A percentile compares a stretch with the other conserved stretches of the same genome.
Evolutionary conservation across 179 eudicot species (phyloP).

Genomic region (Beta corolliflora): DNA sequence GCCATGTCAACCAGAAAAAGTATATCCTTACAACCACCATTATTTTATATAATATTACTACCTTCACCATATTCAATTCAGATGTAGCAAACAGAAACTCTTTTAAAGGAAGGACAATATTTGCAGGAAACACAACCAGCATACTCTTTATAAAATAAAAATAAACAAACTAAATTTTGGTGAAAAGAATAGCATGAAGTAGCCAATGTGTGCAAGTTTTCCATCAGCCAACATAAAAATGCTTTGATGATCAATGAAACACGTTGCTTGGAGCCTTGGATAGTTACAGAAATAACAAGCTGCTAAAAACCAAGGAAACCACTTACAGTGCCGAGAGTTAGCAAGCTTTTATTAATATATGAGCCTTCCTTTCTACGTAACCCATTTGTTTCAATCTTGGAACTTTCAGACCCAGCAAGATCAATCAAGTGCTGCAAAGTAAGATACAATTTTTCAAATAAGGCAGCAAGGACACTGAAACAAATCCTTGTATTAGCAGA

Average conservation of each 20-base stretch:
- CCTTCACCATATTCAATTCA: neutral
- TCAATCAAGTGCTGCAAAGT: slow-evolving; percentile 69
- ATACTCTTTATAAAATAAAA: neutral
- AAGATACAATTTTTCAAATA: neutral
- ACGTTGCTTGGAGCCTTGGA: too few species aligned
- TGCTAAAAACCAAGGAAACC: neutral
- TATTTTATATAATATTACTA: neutral
- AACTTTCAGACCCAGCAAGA: slow-evolving; percentile 91
- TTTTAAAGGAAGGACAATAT: neutral
- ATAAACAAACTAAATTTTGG: neutral
- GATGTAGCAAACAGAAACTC: neutral
- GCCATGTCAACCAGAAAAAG: neutral
- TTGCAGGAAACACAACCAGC: neutral
- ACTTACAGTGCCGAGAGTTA: slow-evolving; percentile 85
- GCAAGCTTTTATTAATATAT: slow-evolving; percentile 76
- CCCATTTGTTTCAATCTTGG: slow-evolving; percentile 80
- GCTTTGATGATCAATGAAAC: neutral
- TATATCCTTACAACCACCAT: neutral
- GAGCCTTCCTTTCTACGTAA: slow-evolving; percentile 82
- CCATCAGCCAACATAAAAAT: neutral
- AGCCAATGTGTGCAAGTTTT: neutral
- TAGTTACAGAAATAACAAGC: slow-evolving; percentile 1
- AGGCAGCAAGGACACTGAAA: neutral
- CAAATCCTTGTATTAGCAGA: neutral
- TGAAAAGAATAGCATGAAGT: neutral